Conservation (phyloP, 2,329 filamentous ascomycete species). For the Phyllachora maydis region DNA sequence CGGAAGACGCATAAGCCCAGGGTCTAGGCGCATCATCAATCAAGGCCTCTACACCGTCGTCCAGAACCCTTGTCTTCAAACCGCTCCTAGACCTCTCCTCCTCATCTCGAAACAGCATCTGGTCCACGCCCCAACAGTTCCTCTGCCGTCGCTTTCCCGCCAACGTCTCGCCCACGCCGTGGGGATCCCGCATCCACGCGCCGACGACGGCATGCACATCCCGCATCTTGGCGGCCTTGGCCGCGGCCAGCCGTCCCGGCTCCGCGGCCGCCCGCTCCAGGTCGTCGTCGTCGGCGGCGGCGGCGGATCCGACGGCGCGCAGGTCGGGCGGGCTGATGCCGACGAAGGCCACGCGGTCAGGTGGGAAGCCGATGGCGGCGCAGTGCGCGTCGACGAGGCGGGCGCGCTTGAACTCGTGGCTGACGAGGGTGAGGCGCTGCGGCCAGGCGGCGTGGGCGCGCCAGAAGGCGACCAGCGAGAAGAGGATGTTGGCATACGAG, state of each 20-base stretch:
- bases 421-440: conserved; percentile 35
- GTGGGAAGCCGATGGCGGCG: conserved; percentile 33
- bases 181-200: conserved; percentile 30
- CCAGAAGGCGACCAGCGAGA: conserved; percentile 41
- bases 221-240: conserved; percentile 17
- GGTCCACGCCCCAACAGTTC: conserved; percentile 25
- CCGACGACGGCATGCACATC: conserved; percentile 20
- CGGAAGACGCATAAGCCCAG: conserved; percentile 9
- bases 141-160: conserved; percentile 24
- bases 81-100: conserved; percentile 14
- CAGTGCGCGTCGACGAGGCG: conserved; percentile 46
- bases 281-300: too few relatives aligned
- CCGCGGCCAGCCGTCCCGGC: conserved; percentile 4
- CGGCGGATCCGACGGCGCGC: conserved; percentile 5
- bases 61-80: conserved; percentile 12
- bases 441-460: conserved; percentile 34
- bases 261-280: conserved; percentile 1
- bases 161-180: conserved; percentile 22
- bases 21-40: conserved; percentile 14
- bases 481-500: conserved; percentile 69
- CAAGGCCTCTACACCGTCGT: conserved; percentile 17
- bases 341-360: conserved; percentile 24
- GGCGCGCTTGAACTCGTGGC: conserved; percentile 46
- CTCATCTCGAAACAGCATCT: conserved; percentile 19
- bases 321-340: conserved; percentile 43